phyloP scores from a whole-genome alignment of 225 moss, liverwort and hornwort genomes.

The Straminergon stramineum region DNA sequence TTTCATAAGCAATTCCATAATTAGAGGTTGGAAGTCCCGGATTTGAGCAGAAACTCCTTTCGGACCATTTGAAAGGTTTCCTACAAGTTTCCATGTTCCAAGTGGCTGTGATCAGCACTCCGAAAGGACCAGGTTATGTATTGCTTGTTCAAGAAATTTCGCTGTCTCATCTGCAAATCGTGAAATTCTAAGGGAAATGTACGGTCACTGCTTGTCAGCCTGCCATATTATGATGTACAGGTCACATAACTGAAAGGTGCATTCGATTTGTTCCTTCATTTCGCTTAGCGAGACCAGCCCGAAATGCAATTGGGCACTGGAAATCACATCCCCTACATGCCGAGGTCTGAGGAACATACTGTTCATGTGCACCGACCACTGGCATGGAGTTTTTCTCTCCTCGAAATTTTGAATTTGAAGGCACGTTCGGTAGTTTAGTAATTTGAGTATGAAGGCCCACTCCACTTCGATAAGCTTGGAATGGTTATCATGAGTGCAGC shows the following conservation, averaged over 20 bases:
- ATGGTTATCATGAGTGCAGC: too few species aligned
- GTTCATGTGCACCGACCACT: not conserved
- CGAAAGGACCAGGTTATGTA: too few species aligned
- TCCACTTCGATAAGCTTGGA: too few species aligned
- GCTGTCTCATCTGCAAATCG: too few species aligned
- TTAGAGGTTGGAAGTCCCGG: not conserved
- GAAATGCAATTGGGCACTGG: not conserved
- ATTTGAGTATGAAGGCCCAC: too few species aligned
- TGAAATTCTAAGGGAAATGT: not conserved
- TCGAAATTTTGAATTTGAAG: not conserved
- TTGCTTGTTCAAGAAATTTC: fast-evolving
- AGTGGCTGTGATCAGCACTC: not conserved
- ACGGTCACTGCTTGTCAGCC: too few species aligned
- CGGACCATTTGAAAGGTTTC: too few species aligned
- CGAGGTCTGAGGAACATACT: not conserved
- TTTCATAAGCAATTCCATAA: too few species aligned
- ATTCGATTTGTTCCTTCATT: not conserved
- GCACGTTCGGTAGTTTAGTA: too few species aligned
- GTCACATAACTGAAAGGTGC: not conserved
- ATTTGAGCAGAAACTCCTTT: not conserved
- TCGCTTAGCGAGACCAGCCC: not conserved
- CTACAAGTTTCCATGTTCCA: too few species aligned
- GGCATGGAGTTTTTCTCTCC: not conserved
- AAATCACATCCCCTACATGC: not conserved
- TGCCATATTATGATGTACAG: too few species aligned